A percentile compares a stretch with the other conserved stretches of the same genome.
These are phyloP conservation scores for Retiboletus fuscus DNA, from an alignment of 1,284 basidiomycete species.

Conservation along the genomic window DNA sequence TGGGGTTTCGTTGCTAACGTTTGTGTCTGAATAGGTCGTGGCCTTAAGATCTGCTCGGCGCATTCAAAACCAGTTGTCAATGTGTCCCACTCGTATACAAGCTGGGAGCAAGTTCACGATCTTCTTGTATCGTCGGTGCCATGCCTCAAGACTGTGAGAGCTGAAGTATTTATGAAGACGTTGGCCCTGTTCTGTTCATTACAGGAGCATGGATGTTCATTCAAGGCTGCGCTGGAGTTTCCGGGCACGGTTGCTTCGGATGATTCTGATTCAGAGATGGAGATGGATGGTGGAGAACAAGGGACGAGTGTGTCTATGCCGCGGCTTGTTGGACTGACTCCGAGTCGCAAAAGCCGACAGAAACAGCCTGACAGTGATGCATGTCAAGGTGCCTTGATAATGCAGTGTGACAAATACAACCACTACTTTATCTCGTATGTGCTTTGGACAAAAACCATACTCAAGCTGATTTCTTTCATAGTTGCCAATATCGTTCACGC, in stretches of 20 bases:
- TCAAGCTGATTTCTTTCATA: no score
- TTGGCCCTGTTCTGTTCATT: constrained; percentile 23
- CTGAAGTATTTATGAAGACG: constrained; percentile 23
- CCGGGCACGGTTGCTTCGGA: background rate
- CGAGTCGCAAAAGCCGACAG: no score
- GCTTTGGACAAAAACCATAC: no score
- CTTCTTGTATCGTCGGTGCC: background rate
- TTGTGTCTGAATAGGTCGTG: no score
- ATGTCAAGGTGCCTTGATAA: no score
- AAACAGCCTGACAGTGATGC: no score
- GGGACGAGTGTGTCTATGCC: no score
- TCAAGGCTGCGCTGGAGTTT: background rate
- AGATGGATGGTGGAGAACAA: no score
- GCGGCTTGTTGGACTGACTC: no score
- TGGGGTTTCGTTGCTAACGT: no score
- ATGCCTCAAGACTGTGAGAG: background rate
- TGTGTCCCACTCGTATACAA: background rate
- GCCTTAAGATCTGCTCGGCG: constrained; percentile 21
- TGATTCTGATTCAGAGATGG: background rate
- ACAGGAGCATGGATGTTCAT: constrained; percentile 13
- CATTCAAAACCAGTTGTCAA: background rate
- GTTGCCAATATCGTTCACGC: background rate
- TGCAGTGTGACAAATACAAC: constrained; percentile 5
- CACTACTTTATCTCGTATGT: constrained; percentile 8
- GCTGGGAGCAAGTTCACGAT: background rate